These are phyloP conservation scores for Podaxis sp. DNA, from an alignment of 768 basidiomycete genomes.

Conservation along the genomic window DNA sequence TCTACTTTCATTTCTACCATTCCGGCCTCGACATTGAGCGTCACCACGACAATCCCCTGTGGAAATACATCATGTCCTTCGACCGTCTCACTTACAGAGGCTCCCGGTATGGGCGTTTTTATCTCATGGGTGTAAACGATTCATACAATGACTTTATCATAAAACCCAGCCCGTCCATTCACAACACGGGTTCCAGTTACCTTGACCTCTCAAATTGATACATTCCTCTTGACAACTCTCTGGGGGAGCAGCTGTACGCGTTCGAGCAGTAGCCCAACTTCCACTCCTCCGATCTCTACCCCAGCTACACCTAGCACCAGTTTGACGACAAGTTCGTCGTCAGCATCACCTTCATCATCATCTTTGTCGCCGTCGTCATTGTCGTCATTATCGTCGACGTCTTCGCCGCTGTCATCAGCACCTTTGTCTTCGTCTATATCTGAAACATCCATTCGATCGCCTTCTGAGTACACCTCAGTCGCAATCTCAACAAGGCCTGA, in stretches of 20 bases:
- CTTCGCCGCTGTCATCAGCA: neutral
- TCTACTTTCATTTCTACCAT: constrained; percentile 24
- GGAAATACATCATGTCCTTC: neutral
- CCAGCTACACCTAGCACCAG: neutral
- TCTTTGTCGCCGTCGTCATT: neutral
- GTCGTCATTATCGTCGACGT: neutral
- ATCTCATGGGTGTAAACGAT: neutral
- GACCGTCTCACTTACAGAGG: neutral
- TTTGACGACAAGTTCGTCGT: neutral
- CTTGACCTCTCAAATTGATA: neutral
- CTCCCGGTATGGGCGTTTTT: neutral
- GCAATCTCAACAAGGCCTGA: neutral
- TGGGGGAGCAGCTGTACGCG: neutral
- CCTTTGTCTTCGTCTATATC: neutral
- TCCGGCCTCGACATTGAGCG: neutral
- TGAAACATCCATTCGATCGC: neutral
- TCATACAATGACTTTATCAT: neutral
- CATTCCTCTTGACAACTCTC: neutral
- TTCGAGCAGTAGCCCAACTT: neutral
- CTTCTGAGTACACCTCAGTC: neutral
- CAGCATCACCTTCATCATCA: neutral
- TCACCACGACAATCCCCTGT: neutral
- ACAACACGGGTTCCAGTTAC: neutral
- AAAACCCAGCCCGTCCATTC: neutral
- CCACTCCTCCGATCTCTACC: neutral